A percentile compares a stretch with the other conserved stretches of the same genome.
Evolutionary conservation across 257 asterid species (phyloP).

Genomic region (Solanum chiquidenum): DNA sequence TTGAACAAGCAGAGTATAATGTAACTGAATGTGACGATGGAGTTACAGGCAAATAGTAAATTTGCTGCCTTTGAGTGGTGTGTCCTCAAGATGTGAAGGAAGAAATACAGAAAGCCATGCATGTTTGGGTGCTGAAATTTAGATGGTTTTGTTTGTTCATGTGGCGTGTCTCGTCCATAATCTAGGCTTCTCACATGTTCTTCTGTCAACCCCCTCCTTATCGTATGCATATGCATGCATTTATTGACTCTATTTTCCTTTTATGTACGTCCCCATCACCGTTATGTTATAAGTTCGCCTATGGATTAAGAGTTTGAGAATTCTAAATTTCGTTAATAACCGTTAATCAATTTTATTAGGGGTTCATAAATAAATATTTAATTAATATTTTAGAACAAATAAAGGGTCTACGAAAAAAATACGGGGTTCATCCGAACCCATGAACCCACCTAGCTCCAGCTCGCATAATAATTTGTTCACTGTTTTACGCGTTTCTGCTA

Average conservation of each 20-base stretch:
- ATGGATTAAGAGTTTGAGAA: too few relatives aligned
- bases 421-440: too few relatives aligned
- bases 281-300: background rate
- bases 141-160: background rate
- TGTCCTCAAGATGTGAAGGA: background rate
- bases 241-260: background rate
- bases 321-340: too few relatives aligned
- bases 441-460: too few relatives aligned
- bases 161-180: background rate
- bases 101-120: background rate
- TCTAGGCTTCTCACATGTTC: background rate
- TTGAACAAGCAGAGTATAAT: background rate
- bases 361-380: too few relatives aligned
- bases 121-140: background rate
- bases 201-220: background rate
- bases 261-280: background rate
- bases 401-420: rapidly evolving
- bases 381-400: too few relatives aligned
- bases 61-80: background rate
- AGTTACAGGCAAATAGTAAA: background rate
- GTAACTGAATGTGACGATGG: background rate
- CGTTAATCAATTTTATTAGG: too few relatives aligned
- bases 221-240: background rate
- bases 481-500: background rate
- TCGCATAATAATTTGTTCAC: background rate